phyloP scores from a whole-genome alignment of 805 yeast species.

The Yarrowia phangngaensis region DNA sequence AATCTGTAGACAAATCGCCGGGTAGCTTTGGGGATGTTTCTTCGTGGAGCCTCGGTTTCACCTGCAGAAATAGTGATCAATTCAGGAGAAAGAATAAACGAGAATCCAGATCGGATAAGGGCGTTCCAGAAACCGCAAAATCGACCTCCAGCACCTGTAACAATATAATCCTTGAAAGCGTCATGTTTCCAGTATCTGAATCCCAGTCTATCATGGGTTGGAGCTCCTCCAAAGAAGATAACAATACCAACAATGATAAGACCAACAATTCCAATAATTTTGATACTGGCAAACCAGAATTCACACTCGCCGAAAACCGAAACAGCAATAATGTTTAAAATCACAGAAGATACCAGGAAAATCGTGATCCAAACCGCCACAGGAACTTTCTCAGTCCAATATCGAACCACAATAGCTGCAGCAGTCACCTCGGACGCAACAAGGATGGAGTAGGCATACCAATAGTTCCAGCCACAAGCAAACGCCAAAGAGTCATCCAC shows the following conservation, averaged over 20 bases:
- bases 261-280: conserved; percentile 60
- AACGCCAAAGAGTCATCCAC: conserved; percentile 57
- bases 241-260: conserved; percentile 57
- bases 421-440: conserved; percentile 49
- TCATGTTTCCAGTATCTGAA: conserved; percentile 49
- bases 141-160: conserved; percentile 55
- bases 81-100: conserved; percentile 75
- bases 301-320: conserved; percentile 52
- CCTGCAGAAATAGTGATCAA: conserved; percentile 83
- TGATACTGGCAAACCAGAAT: conserved; percentile 62
- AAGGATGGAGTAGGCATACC: conserved; percentile 48
- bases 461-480: conserved; percentile 52
- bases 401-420: conserved; percentile 44
- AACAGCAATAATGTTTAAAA: conserved; percentile 48
- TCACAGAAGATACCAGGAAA: conserved; percentile 48
- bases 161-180: conserved; percentile 50
- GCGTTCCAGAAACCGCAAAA: conserved; percentile 64
- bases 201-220: conserved; percentile 53
- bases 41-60: conserved; percentile 75
- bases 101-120: conserved; percentile 63
- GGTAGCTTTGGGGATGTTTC: conserved; percentile 73
- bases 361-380: conserved; percentile 51
- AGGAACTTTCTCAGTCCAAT: conserved; percentile 50
- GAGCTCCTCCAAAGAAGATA: conserved; percentile 53
- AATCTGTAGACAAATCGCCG: conserved; percentile 70